Percentiles rank a stretch among this genome's conserved stretches.
Conservation (phyloP, 1,284 basidiomycete species). For the Caloboletus firmus region DNA sequence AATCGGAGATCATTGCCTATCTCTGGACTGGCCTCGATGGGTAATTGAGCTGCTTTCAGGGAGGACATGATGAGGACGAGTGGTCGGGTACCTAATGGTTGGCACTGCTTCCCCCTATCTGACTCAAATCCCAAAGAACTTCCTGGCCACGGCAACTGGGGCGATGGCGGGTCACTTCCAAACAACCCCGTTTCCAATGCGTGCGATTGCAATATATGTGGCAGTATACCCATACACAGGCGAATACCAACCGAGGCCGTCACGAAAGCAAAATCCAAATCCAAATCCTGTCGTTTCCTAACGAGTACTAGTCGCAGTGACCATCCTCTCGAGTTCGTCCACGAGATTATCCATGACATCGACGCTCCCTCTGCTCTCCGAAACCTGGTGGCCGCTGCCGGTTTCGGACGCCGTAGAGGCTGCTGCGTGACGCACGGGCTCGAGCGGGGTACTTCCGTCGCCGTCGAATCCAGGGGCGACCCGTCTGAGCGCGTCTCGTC, state of each 20-base stretch:
- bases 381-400: not conserved
- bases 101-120: too few species aligned
- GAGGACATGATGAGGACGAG: too few species aligned
- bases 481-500: conserved; percentile 70
- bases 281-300: not conserved
- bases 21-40: too few species aligned
- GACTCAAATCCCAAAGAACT: too few species aligned
- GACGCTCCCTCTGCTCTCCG: conserved; percentile 20
- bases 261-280: too few species aligned
- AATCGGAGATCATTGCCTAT: too few species aligned
- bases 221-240: not conserved
- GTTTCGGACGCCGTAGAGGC: not conserved
- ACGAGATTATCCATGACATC: conserved; percentile 84
- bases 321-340: conserved; percentile 60
- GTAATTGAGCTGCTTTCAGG: too few species aligned
- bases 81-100: too few species aligned
- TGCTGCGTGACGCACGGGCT: conserved; percentile 46
- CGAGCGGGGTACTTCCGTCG: conserved; percentile 49
- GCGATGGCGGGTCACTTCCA: too few species aligned
- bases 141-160: too few species aligned
- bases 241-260: not conserved
- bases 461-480: conserved; percentile 79
- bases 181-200: too few species aligned
- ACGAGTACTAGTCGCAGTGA: not conserved
- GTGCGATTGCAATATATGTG: too few species aligned